Base-by-base conservation (phyloP, 768 basidiomycete species). In the Multifurca ochricompacta region DNA sequence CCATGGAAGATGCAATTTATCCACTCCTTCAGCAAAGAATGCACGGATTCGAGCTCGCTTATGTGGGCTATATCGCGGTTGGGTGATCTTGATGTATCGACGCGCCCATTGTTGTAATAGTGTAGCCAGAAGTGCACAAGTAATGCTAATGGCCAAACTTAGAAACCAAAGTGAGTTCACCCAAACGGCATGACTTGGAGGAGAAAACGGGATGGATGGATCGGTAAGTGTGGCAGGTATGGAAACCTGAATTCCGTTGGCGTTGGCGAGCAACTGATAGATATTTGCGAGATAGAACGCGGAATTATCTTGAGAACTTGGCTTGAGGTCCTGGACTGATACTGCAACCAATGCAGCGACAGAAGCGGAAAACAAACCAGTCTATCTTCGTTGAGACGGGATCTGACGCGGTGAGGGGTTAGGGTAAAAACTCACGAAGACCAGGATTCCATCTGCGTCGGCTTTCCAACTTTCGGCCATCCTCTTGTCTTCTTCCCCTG, bases 81-180 rank as follows among this genome's bases (percentile, higher is more conserved):
- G 31, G 14, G 44, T 44, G 4, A 27, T 7, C 16, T 34, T 27
- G 14, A 56, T 32, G 30, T 56, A 56, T 19, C 31, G 36, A 13
- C 55, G 25, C 3, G 42, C 41, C 41, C 54, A 56, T n/a, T 56
- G 54, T 25, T 56, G 54, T 6, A 51, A 21, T 25, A 52, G 3
- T 30, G 54, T 56, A 3, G 54, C 54, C 40, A 49, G 21, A 9
- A 56, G 42, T 0, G 49, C 54, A 14, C 54, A 56, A 25, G 49
- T 43, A 7, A 56, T 31, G 13, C 49, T 40, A 19, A 56, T 51
- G 16, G 19, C 34, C 37, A 56, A 37, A 9, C 54, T 56, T 4
- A 52, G 25, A 35, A 51, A 56, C 54, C 49, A 56, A 9, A 56
- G 48, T 11, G 35, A 35, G 42, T 56, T 56, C 34, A 56, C 54